phyloP scores from a whole-genome alignment of 495 filamentous ascomycete species.

The Xylaria intraflava region DNA sequence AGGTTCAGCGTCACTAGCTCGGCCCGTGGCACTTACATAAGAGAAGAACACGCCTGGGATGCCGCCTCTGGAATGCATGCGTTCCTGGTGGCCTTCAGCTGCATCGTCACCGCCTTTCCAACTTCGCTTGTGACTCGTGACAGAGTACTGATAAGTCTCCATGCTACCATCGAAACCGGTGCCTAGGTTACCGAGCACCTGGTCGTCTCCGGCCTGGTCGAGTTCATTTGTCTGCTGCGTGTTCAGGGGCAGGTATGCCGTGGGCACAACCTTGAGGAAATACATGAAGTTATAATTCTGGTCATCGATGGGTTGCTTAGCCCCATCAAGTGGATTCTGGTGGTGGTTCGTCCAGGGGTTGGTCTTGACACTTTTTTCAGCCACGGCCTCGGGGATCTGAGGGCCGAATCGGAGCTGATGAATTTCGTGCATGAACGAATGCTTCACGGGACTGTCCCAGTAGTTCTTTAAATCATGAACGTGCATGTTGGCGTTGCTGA shows the following conservation, averaged over 20 bases:
- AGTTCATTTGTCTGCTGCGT: constrained; percentile 48
- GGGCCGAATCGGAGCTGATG: constrained; percentile 91
- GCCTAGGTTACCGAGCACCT: constrained; percentile 56
- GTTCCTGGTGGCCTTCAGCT: constrained; percentile 80
- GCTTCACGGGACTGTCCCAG: constrained; percentile 60
- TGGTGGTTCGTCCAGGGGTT: constrained; percentile 82
- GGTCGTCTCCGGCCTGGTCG: constrained; percentile 45
- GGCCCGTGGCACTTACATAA: constrained; percentile 55
- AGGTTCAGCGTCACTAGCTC: background rate
- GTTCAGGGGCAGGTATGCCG: constrained; percentile 84
- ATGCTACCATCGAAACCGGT: constrained; percentile 65
- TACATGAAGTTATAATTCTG: constrained; percentile 96
- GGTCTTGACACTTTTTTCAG: constrained; percentile 49
- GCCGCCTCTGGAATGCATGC: constrained; percentile 78
- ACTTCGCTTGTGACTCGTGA: constrained; percentile 89
- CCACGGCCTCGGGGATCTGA: constrained; percentile 72
- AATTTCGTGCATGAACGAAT: constrained; percentile 87
- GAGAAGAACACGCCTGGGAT: constrained; percentile 98
- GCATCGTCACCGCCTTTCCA: constrained; percentile 73
- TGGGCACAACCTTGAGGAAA: constrained; percentile 96
- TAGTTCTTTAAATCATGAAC: constrained; percentile 96
- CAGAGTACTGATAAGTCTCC: constrained; percentile 96
- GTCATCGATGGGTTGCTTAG: constrained; percentile 68
- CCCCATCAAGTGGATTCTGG: constrained; percentile 83
- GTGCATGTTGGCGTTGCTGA: constrained; percentile 92